A percentile compares a stretch with the other conserved stretches of the same genome.
Conservation (phyloP, 2,329 filamentous ascomycete species). For the Alternaria viburni region DNA sequence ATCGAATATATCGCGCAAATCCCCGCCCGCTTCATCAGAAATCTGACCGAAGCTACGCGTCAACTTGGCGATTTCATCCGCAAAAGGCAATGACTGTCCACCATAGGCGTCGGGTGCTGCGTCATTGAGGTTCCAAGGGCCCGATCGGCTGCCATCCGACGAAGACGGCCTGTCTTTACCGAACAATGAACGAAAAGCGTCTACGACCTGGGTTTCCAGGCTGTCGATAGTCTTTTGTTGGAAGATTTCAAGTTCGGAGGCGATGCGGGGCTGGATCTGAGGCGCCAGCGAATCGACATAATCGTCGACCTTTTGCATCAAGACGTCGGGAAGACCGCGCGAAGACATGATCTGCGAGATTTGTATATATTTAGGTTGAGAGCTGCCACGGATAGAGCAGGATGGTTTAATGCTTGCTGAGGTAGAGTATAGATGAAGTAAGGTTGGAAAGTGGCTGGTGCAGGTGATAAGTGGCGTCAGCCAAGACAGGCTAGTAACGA, state of each 20-base stretch:
- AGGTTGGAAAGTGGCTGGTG: background rate
- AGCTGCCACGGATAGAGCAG: background rate
- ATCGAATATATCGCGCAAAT: conserved; percentile 37
- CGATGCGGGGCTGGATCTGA: conserved; percentile 41
- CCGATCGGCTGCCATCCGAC: conserved; percentile 20
- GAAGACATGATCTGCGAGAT: conserved; percentile 23
- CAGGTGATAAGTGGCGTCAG: background rate
- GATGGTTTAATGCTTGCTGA: background rate
- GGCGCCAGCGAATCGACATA: conserved; percentile 41
- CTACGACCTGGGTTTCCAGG: conserved; percentile 36
- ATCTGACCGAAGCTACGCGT: conserved; percentile 38
- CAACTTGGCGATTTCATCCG: conserved; percentile 37
- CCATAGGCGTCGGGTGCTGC: conserved; percentile 38
- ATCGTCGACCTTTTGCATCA: conserved; percentile 37
- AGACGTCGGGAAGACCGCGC: conserved; percentile 27
- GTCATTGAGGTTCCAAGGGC: conserved; percentile 32
- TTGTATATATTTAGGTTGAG: background rate
- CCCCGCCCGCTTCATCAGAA: conserved; percentile 34
- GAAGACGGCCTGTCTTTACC: conserved; percentile 25
- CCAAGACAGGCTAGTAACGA: background rate
- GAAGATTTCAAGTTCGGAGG: conserved; percentile 36
- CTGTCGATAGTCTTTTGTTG: conserved; percentile 42
- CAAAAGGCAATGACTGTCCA: conserved; percentile 37
- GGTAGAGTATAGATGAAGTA: background rate
- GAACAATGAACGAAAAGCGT: conserved; percentile 39